Evolutionary conservation across 2,329 filamentous ascomycete genomes (phyloP), one percentile per base, ranked within the genome.

Genomic region (Monosporascus sp.): DNA sequence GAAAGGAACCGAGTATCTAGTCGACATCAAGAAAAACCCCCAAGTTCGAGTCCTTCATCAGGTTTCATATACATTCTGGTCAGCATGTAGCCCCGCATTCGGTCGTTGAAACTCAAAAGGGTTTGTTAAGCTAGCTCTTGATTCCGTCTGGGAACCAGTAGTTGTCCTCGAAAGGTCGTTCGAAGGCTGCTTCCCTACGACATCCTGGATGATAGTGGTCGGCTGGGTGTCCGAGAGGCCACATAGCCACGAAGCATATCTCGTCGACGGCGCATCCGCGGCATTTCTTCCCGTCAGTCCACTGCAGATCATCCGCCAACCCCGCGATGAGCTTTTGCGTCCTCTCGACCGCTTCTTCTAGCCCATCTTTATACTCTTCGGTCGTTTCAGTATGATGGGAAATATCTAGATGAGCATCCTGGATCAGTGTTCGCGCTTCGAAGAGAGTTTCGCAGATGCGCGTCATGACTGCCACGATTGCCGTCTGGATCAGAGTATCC

Each of bases 401-500:
- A 7, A 3, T 6, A n/a, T 5, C 6, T 11, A 27, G 22, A 6
- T 46, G 22, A 16, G 17, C 22, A 20, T 46, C 43, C 31, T 31
- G 43, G 17, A 57, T 47, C n/a, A 31, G 43, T 7, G 20, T 19
- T n/a, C 43, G 43, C 6, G 43, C 11, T 4, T 43, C 26, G 36
- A 59, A 55, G 5, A 57, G 49, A 6, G 50, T 40, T 34, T 20
- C 41, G 52, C 67, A 69, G 22, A 69, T 65, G 19, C 58, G 52
- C 7, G 50, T 37, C 5, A 61, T 59, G 11, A 68, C 65, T 7
- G 55, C 57, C 4, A 46, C 16, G 27, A 70, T 52, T 17, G 66
- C 62, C 24, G 58, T 59, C 24, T 59, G 48, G 45, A 69, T 63
- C 3, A 69, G 49, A 16, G 48, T 40, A 50, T 69, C 67, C 19